These are phyloP conservation scores for Sporopachydermia cereana DNA, from an alignment of 1,139 yeast species.

Conservation along the genomic window DNA sequence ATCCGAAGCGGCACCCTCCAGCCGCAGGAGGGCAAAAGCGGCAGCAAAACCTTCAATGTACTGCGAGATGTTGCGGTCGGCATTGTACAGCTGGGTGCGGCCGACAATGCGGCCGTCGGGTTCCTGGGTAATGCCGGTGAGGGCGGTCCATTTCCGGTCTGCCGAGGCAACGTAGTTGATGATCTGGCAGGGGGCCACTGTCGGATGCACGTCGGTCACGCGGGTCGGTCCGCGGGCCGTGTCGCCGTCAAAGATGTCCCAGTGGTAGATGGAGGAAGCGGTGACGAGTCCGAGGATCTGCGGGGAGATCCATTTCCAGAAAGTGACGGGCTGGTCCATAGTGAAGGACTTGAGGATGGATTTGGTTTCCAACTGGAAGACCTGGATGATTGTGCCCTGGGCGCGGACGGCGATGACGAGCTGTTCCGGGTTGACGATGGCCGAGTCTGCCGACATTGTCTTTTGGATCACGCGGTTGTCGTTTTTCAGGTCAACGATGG, in stretches of 20 bases:
- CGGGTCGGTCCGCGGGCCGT: slow-evolving; percentile 64
- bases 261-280: slow-evolving; percentile 57
- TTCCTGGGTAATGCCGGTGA: slow-evolving; percentile 91
- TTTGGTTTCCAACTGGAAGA: slow-evolving; percentile 79
- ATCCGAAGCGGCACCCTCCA: slow-evolving; percentile 64
- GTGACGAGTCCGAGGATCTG: slow-evolving; percentile 77
- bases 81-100: slow-evolving; percentile 85
- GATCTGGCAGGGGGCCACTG: slow-evolving; percentile 73
- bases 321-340: slow-evolving; percentile 79
- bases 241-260: slow-evolving; percentile 77
- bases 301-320: slow-evolving; percentile 88
- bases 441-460: slow-evolving; percentile 95
- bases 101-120: slow-evolving; percentile 89
- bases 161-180: slow-evolving; percentile 82
- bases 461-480: slow-evolving; percentile 69
- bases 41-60: slow-evolving; percentile 98
- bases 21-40: slow-evolving; percentile 63
- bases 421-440: slow-evolving; percentile 88
- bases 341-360: slow-evolving; percentile 84
- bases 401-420: slow-evolving; percentile 90
- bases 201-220: slow-evolving; percentile 75
- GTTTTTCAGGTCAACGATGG: slow-evolving; percentile 75
- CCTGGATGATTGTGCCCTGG: slow-evolving; percentile 90
- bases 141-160: slow-evolving; percentile 84
- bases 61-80: slow-evolving; percentile 84